phyloP scores from a whole-genome alignment of 225 moss, liverwort and hornwort genomes.

The Sphagnum tenellum region DNA sequence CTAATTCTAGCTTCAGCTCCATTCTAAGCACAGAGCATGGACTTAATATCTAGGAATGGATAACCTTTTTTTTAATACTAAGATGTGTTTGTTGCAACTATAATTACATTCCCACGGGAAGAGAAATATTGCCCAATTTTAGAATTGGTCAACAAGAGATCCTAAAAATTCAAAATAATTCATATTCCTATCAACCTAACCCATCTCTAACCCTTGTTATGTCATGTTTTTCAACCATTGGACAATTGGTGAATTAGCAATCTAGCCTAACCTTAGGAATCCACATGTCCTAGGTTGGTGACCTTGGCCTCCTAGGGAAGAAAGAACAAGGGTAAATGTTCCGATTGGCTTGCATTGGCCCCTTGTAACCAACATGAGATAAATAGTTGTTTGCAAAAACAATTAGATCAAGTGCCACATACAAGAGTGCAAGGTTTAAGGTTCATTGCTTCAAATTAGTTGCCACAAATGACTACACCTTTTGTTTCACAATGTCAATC shows the following conservation, averaged over 20 bases:
- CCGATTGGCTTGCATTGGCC: slow-evolving; percentile 51
- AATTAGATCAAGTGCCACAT: too few species aligned
- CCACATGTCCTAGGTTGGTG: slow-evolving; percentile 43
- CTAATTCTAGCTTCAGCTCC: too few species aligned
- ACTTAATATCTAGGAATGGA: too few species aligned
- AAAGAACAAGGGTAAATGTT: slow-evolving; percentile 70
- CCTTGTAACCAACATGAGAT: slow-evolving; percentile 30
- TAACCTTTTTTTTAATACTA: slow-evolving; percentile 13
- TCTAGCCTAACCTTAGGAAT: slow-evolving; percentile 35
- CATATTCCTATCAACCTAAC: slow-evolving; percentile 40
- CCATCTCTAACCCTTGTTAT: slow-evolving; percentile 40
- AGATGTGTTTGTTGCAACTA: slow-evolving; percentile 45
- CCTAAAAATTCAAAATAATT: slow-evolving; percentile 50
- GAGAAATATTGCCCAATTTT: slow-evolving; percentile 25
- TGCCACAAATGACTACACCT: too few species aligned
- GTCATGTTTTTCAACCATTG: slow-evolving; percentile 66
- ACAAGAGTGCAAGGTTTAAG: too few species aligned
- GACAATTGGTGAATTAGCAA: slow-evolving; percentile 48
- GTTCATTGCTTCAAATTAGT: too few species aligned
- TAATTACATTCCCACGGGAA: slow-evolving; percentile 10
- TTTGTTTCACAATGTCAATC: too few species aligned
- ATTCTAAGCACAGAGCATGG: too few species aligned
- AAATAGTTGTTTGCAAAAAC: too few species aligned
- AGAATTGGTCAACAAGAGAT: slow-evolving; percentile 51
- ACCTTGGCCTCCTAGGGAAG: slow-evolving; percentile 52